Conservation (phyloP, 495 filamentous ascomycete species). For the Penicillium parvum region DNA sequence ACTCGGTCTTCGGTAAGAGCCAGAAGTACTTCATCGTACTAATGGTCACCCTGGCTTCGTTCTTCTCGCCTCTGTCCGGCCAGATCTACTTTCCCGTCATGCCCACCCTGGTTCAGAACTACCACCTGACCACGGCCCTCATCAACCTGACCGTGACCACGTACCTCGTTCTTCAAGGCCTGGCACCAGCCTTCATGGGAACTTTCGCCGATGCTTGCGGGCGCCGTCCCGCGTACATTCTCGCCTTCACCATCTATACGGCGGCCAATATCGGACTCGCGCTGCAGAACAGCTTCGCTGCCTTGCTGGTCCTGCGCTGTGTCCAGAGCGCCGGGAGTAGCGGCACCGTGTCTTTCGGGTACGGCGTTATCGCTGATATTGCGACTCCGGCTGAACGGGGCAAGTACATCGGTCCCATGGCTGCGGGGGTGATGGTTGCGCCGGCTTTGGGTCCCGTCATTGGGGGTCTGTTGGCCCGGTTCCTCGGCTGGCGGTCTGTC, state of each 20-base stretch:
- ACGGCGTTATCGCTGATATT: conserved; percentile 43
- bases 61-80: conserved; percentile 58
- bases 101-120: conserved; percentile 1
- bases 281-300: conserved; percentile 41
- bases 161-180: conserved; percentile 43
- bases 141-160: conserved; percentile 42
- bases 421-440: conserved; percentile 33
- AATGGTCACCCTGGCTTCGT: conserved; percentile 48
- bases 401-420: conserved; percentile 49
- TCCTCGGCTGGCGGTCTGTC: conserved; percentile 63
- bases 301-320: conserved; percentile 45
- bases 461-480: conserved; percentile 60
- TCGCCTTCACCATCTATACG: conserved; percentile 43
- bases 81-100: conserved; percentile 48
- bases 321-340: conserved; percentile 49
- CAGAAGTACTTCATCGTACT: conserved; percentile 57
- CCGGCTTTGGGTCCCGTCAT: conserved; percentile 59
- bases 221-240: conserved; percentile 45
- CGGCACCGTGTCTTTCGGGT: conserved; percentile 37
- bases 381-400: conserved; percentile 54
- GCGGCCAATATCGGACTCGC: conserved; percentile 49
- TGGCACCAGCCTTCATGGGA: conserved; percentile 48
- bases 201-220: conserved; percentile 46
- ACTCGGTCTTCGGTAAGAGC: conserved; percentile 50
- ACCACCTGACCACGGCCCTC: conserved; percentile 26